Base-by-base conservation (phyloP, 495 filamentous ascomycete genomes). In the Talaromyces ruber region DNA sequence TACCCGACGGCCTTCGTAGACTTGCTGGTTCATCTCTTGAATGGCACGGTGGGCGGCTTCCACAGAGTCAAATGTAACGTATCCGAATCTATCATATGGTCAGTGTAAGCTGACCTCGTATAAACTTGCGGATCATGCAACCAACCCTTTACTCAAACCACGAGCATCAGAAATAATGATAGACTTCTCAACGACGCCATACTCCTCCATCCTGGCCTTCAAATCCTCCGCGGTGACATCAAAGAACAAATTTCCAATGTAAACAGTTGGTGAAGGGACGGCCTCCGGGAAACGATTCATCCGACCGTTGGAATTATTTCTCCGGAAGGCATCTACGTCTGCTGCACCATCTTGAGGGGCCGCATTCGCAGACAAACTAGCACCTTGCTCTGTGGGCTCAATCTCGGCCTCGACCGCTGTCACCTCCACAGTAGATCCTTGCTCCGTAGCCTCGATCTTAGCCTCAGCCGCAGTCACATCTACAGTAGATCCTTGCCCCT, bases 121-220 rank as follows among this genome's bases (percentile, higher is more conserved):
- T 26, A 59, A 21, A 18, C 64, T 76, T 45, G 77, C 68, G 63
- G 50, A 62, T 16, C 7, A 62, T 18, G 64, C 55, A 60, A 80
- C 87, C 70, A 79, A 95, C 90, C 94, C 94, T 83, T 89, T 93
- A 80, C 91, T 96, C 64, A 93, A 70, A 30, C 92, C 91, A 56
- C 88, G 81, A 24, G 71, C 71, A 73, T 97, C 92, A 56, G 80
- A 81, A 25, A 86, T 82, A 62, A 97, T 74, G 56, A 72, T 78
- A 12, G 77, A 63, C 2, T 72, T 68, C 22, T 71, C 45, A 54
- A 97, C 77, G 24, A 77, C 70, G 21, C 91, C 92, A 67, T 81
- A 92, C 58, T 84, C 80, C 61, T 76, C 72, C 63, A 93, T 89
- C 14, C 88, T 81, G 58, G 82, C 79, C 64, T 79, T 73, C 43